Percentiles rank a stretch among this genome's conserved stretches.
Evolutionary conservation across 176 grass and related monocot genomes (phyloP).

Genomic region (Musa acuminata): DNA sequence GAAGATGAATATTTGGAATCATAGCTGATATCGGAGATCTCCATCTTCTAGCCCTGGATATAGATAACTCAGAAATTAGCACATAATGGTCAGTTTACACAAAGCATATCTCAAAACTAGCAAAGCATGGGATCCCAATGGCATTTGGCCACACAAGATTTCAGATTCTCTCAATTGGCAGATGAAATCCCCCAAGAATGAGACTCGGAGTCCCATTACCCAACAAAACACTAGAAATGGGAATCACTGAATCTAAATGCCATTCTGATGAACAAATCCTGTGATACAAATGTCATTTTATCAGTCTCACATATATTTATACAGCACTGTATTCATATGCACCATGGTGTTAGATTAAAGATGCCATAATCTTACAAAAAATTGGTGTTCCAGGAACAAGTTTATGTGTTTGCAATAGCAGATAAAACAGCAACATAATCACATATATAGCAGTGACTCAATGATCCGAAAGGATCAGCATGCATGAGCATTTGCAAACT

Average conservation of each 20-base stretch:
- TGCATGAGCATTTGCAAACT: no score
- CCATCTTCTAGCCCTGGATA: conserved; percentile 45
- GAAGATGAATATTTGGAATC: conserved; percentile 43
- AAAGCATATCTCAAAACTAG: not conserved
- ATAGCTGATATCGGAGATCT: conserved; percentile 32
- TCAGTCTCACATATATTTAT: not conserved
- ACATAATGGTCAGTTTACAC: not conserved
- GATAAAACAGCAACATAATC: no score
- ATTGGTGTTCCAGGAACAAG: no score
- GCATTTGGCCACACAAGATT: no score
- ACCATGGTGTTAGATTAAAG: no score
- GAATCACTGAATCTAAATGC: not conserved
- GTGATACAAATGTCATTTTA: not conserved
- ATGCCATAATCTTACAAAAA: no score
- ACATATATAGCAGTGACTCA: no score
- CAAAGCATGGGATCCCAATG: not conserved
- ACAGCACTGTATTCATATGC: not conserved
- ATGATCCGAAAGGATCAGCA: no score
- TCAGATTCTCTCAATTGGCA: not conserved
- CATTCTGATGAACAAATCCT: not conserved
- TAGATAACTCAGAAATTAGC: not conserved
- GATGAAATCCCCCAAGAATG: not conserved
- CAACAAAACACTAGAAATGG: not conserved
- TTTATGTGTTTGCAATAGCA: no score
- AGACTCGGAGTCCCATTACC: not conserved